Base-by-base conservation (phyloP, 441 rosid species). In the Jatropha podagrica region DNA sequence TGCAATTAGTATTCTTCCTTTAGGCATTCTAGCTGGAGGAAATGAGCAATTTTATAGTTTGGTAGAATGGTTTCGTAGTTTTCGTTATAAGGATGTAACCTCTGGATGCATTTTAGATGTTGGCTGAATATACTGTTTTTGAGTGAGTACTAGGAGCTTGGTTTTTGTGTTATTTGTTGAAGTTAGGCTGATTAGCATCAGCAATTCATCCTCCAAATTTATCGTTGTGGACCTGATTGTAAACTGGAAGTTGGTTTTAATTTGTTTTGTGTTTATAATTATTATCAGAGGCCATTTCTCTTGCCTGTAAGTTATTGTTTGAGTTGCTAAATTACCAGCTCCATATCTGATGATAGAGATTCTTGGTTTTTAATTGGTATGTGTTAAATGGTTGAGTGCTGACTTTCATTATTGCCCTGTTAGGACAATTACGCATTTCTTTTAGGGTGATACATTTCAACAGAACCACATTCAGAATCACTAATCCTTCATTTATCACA, bases 401-500 rank as follows among this genome's bases (percentile, higher is more conserved):
- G 72, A 15, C 13, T 51, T 69, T 40, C 20, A 15, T 51, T 68
- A 15, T 38, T 54, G 14, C 42, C 44, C 72, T 49, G 61, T 37
- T 15, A 17, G 23, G 38, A 12, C 41, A 23, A 20, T 32, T 63
- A n/a, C 32, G 32, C 46, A 18, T 52, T 60, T 64, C 48, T 12
- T 17, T 81, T 42, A 9, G n/a, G 23, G 40, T 18, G 62, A 51
- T 54, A 7, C 72, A 11, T 65, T 71, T 61, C 69, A 26, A 26
- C 62, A 52, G 17, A 65, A 42, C 55, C 48, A 38, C 40, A 49
- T 58, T 40, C 59, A 17, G 41, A 59, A 54, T 32, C 72, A 59
- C 62, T 56, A 74, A 76, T 70, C 17, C 37, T 20, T 23, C 20
- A 40, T 78, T 79, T 61, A 64, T 82, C 83, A 68, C 92, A 96